Base-by-base conservation (phyloP, 23 red algal species). In the Gracilaria gracilis region DNA sequence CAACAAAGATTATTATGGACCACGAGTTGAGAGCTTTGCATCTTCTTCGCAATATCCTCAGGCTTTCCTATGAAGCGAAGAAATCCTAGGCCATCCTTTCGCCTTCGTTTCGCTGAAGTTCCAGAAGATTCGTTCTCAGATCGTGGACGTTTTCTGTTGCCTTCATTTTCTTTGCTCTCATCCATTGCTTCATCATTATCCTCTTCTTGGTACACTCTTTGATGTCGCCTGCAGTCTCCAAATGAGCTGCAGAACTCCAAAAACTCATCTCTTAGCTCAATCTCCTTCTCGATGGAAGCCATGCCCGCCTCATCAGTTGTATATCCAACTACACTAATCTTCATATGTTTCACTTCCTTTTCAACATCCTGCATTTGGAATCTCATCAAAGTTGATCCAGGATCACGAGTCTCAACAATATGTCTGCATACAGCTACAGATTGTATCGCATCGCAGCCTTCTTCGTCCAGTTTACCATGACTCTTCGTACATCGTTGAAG, bases 171-270 rank as follows among this genome's bases (percentile, higher is more conserved):
- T 15, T 77, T 25, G 12, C n/a, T 31, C 12, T 50, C 46, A 25
- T 31, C 23, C 35, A 50, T 13, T 31, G 9, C 72, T 2, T 77
- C 72, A 29, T 46, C 23, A 7, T 46, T 14, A 4, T 48, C 12
- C 21, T 50, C 72, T 27, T 49, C 39, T 4, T 50, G 6, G 21
- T 77, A 29, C 4, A 37, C 1, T 4, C 39, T 77, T 17, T 51
- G 33, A 61, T 82, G 79, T 12, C 35, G 16, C 21, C 17, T 61
- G 31, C 79, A 64, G 79, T 82, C 29, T 62, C 58, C 79, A 62
- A 82, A 82, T 8, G 79, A 59, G 55, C 54, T 65, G 64, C 79
- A 82, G 31, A 82, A 82, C 19, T 53, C 79, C 37, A 82, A 44
- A 65, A 82, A 82, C 79, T 59, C 58, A 64, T 82, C 79, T 16